Evolutionary conservation across 768 basidiomycete genomes (phyloP), one percentile per base, ranked within the genome.

Genomic region (Suillus weaverae): DNA sequence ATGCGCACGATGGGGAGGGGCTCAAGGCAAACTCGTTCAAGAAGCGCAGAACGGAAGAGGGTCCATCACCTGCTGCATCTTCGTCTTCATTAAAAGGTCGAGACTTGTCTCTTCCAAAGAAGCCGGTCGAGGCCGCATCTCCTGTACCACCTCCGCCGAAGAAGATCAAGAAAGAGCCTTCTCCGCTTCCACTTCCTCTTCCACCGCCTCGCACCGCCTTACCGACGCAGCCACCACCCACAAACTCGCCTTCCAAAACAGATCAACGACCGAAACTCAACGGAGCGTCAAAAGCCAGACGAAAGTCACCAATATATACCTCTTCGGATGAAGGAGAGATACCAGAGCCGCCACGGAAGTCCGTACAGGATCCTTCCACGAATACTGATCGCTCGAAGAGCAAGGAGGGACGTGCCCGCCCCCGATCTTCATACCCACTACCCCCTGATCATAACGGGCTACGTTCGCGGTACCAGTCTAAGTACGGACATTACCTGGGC

Each of bases 271-370:
- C 57, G 10, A 59, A 59, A 59, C 26, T 13, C 18, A 59, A 51
- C 2, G 56, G 48, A 41, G 36, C 38, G 3, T 30, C 61, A 41
- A 39, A 43, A 59, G 65, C 33, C 63, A 57, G 18, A 60, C 64
- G 33, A 87, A 85, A 62, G 62, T 68, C 22, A 81, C 57, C 57
- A 13, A 59, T 59, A 59, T 59, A 59, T 43, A 59, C 57, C 18
- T 59, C 57, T 6, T 59, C 57, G 16, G 57, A 59, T 59, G 85
- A 53, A 86, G 89, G 53, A 80, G 76, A 50, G 85, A 87, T 3
- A 87, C 86, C 1, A 83, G 86, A 60, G 89, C 87, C 66, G 89
- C 89, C 1, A 88, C 89, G 1, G 87, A 89, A 1, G 87, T 87
- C 44, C 85, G 89, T 60, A 86, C 88, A 70, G 80, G 79, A 30